These are phyloP conservation scores for Boletus pseudopeckii DNA, from an alignment of 768 basidiomycete genomes.

Conservation along the genomic window DNA sequence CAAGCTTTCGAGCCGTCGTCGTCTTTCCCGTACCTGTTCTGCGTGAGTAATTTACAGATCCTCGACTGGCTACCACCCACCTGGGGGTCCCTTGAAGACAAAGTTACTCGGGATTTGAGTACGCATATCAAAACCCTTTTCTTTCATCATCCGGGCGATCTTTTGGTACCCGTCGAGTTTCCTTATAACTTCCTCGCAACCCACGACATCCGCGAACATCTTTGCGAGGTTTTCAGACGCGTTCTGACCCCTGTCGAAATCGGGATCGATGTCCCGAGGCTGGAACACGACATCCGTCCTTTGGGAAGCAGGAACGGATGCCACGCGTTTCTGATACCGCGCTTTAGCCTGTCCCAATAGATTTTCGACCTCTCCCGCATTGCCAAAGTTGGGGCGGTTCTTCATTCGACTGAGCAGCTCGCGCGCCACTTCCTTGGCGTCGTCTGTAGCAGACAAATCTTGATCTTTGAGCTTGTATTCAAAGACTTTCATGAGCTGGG, in stretches of 20 bases:
- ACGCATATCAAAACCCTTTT: constrained; percentile 41
- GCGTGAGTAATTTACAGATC: background rate
- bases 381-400: constrained; percentile 61
- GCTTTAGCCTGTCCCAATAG: constrained; percentile 51
- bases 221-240: constrained; percentile 51
- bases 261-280: constrained; percentile 59
- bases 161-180: constrained; percentile 52
- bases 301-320: constrained; percentile 22
- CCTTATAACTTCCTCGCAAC: constrained; percentile 50
- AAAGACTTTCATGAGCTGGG: constrained; percentile 51
- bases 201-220: constrained; percentile 63
- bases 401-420: constrained; percentile 38
- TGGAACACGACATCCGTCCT: constrained; percentile 35
- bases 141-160: constrained; percentile 44
- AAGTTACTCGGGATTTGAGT: constrained; percentile 59
- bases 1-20: constrained; percentile 60
- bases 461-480: constrained; percentile 56
- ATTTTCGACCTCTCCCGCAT: constrained; percentile 65
- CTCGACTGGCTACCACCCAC: constrained; percentile 26
- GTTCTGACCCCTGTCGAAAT: constrained; percentile 48
- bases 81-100: constrained; percentile 73
- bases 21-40: constrained; percentile 62
- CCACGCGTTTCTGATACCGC: constrained; percentile 42
- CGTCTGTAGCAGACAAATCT: constrained; percentile 53
- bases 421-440: constrained; percentile 56